These are phyloP conservation scores for Yarrowia sp. DNA, from an alignment of 805 yeast genomes.

Conservation along the genomic window DNA sequence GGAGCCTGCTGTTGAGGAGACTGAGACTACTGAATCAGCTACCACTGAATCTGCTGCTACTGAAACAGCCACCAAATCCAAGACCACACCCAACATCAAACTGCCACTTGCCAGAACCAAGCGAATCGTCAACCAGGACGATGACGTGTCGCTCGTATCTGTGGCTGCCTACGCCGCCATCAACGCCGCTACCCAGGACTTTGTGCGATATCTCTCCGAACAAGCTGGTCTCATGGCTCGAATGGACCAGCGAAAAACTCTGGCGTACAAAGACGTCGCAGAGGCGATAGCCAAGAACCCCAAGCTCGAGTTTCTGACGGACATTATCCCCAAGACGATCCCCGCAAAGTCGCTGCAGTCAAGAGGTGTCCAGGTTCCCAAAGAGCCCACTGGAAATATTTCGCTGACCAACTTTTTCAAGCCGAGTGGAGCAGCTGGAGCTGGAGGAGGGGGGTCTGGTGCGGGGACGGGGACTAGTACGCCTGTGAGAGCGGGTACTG, in stretches of 20 bases:
- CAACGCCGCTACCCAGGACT: slow-evolving; percentile 70
- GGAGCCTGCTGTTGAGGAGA: background rate
- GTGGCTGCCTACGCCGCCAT: slow-evolving; percentile 70
- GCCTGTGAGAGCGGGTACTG: background rate
- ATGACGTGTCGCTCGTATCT: slow-evolving; percentile 65
- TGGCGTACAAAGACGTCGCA: slow-evolving; percentile 70
- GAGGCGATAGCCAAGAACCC: slow-evolving; percentile 59
- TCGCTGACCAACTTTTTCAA: slow-evolving; percentile 21
- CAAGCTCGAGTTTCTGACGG: slow-evolving; percentile 54
- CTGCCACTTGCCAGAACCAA: slow-evolving; percentile 69
- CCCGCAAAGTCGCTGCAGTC: background rate
- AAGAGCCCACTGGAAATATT: slow-evolving; percentile 20
- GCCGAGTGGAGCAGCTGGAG: background rate
- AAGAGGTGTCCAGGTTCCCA: background rate
- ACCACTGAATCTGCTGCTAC: background rate
- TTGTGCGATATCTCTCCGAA: slow-evolving; percentile 65
- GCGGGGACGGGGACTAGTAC: background rate
- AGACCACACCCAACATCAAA: background rate
- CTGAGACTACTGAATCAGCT: background rate
- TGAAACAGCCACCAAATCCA: background rate
- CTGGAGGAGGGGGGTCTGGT: background rate
- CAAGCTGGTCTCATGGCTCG: slow-evolving; percentile 67
- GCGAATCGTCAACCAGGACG: slow-evolving; percentile 70
- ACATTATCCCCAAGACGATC: slow-evolving; percentile 16
- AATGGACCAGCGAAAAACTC: slow-evolving; percentile 62